These are phyloP conservation scores for Hanseniaspora uvarum DNA, from an alignment of 1,139 yeast genomes.

Conservation along the genomic window DNA sequence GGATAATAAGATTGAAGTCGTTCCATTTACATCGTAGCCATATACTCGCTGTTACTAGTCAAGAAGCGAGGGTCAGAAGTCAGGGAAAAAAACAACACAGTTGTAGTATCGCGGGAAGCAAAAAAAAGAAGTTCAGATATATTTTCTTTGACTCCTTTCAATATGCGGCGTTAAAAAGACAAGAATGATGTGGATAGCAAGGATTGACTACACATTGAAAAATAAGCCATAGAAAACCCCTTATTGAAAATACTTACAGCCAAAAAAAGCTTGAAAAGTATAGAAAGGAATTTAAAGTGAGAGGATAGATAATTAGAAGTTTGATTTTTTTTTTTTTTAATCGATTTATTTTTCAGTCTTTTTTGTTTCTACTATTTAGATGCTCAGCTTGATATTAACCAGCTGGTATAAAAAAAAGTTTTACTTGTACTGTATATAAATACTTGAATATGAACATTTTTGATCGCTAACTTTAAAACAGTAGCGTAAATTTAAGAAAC, in stretches of 20 bases:
- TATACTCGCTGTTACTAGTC: neutral
- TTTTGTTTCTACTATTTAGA: neutral
- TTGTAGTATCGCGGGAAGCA: neutral
- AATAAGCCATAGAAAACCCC: neutral
- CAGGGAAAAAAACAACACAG: too few species aligned
- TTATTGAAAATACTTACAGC: neutral
- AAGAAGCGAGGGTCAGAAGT: neutral
- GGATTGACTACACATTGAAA: too few species aligned
- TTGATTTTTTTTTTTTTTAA: neutral
- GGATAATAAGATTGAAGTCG: neutral
- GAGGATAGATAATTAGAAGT: neutral
- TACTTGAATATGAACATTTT: too few species aligned
- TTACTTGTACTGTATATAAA: too few species aligned
- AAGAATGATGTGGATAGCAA: too few species aligned
- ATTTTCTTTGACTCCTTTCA: neutral
- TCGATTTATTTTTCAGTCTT: neutral
- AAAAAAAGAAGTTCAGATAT: neutral
- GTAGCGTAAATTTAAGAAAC: too few species aligned
- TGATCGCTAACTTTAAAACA: too few species aligned
- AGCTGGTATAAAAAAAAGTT: neutral
- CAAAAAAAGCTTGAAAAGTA: neutral
- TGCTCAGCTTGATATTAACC: neutral
- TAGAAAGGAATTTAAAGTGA: neutral
- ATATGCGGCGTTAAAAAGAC: neutral
- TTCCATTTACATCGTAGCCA: conserved; percentile 3